phyloP scores from a whole-genome alignment of 225 moss, liverwort and hornwort species.

The Polytrichum formosum region DNA sequence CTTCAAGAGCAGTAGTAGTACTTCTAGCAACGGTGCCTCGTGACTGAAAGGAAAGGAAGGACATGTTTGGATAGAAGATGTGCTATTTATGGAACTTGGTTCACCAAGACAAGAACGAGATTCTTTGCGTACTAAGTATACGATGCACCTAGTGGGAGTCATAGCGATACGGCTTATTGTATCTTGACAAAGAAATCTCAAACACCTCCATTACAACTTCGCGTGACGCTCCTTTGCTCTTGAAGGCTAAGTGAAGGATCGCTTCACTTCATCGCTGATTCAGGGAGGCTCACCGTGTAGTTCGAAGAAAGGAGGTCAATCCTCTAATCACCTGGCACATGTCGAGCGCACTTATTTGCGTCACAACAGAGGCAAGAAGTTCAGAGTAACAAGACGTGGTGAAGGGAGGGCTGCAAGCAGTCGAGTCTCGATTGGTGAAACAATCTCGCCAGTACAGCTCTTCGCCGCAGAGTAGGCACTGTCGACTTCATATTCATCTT shows the following conservation, averaged over 20 bases:
- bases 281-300: not conserved
- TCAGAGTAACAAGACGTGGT: constrained; percentile 35
- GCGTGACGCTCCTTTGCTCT: not conserved
- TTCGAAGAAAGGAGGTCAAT: not conserved
- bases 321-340: not conserved
- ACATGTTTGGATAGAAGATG: too few relatives aligned
- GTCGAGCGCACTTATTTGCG: not conserved
- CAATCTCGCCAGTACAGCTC: constrained; percentile 27
- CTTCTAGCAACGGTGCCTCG: too few relatives aligned
- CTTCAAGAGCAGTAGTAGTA: too few relatives aligned
- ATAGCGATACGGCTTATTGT: too few relatives aligned
- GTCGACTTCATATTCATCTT: not conserved
- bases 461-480: constrained; percentile 1
- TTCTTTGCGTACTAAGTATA: too few relatives aligned
- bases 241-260: not conserved
- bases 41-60: too few relatives aligned
- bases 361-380: constrained; percentile 43
- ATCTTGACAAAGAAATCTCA: too few relatives aligned
- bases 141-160: too few relatives aligned
- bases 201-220: too few relatives aligned
- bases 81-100: too few relatives aligned
- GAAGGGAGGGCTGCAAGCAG: constrained; percentile 36
- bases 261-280: not conserved
- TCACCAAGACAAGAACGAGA: too few relatives aligned
- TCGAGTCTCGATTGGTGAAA: constrained; percentile 30